Percentiles rank a stretch among this genome's conserved stretches.
phyloP scores from a whole-genome alignment of 208 protist genomes.

The Leishmania braziliensis region DNA sequence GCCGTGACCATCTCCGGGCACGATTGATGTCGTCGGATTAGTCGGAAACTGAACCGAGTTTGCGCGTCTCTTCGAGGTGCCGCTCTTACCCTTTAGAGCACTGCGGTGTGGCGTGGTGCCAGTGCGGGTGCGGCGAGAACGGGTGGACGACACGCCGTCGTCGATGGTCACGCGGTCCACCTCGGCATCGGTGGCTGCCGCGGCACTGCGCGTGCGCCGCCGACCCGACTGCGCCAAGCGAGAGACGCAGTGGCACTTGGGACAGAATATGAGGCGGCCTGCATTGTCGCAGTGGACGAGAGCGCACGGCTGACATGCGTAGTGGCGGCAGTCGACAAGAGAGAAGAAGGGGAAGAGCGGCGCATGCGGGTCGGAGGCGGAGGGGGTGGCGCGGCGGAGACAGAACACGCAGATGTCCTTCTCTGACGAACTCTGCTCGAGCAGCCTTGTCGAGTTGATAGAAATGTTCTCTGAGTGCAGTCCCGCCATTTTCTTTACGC shows the following conservation, averaged over 20 bases:
- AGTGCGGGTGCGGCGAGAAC: conserved; percentile 39
- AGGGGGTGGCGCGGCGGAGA: conserved; percentile 41
- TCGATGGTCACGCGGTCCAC: conserved; percentile 56
- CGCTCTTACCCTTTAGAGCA: conserved; percentile 44
- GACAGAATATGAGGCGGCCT: conserved; percentile 71
- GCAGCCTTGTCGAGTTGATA: conserved; percentile 44
- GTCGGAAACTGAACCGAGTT: conserved; percentile 67
- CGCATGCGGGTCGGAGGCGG: conserved; percentile 65
- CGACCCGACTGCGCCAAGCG: conserved; percentile 77
- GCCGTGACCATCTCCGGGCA: conserved; percentile 10
- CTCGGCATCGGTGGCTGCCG: conserved; percentile 9
- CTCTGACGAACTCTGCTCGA: conserved; percentile 31
- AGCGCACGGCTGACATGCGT: conserved; percentile 89
- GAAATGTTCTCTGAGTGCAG: conserved; percentile 84
- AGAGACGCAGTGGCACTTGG: conserved; percentile 73
- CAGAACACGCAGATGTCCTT: conserved; percentile 73
- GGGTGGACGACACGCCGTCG: conserved; percentile 74
- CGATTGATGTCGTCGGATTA: conserved; percentile 30
- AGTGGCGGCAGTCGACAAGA: conserved; percentile 89
- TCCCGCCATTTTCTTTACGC: conserved; percentile 53
- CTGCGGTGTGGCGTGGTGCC: conserved; percentile 37
- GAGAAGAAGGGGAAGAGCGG: conserved; percentile 90
- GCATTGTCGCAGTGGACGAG: conserved; percentile 84
- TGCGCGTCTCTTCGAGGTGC: conserved; percentile 43
- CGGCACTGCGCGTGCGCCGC: conserved; percentile 41